phyloP scores from a whole-genome alignment of 225 moss, liverwort and hornwort genomes.

The Physcomitrellopsis africana region DNA sequence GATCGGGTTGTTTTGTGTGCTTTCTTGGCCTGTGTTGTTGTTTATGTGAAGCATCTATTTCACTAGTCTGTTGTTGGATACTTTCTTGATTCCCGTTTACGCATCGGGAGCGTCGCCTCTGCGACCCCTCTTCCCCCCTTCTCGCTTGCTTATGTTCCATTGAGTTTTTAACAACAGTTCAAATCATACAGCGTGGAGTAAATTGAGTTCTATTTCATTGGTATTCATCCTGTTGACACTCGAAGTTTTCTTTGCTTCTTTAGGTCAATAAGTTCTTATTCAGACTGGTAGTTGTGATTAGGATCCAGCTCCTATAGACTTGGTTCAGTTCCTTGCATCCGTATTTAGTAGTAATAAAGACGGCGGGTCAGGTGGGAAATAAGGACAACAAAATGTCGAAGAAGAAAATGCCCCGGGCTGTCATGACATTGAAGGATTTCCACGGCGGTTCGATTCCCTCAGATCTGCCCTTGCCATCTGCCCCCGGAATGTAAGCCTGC shows the following conservation, averaged over 20 bases:
- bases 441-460: conserved; percentile 98
- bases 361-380: conserved; percentile 42
- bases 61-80: conserved; percentile 1
- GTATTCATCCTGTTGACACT: neutral
- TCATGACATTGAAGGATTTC: conserved; percentile 98
- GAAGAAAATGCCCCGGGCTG: conserved; percentile 91
- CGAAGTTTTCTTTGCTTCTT: conserved; percentile 1
- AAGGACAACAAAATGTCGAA: conserved; percentile 78
- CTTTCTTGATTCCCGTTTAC: conserved; percentile 29
- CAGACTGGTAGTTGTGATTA: conserved; percentile 21
- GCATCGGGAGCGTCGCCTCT: neutral
- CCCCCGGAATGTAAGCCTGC: conserved; percentile 91
- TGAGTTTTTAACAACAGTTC: conserved; percentile 20
- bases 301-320: neutral
- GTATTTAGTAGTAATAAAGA: conserved; percentile 15
- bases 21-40: conserved; percentile 30
- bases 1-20: conserved; percentile 7
- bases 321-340: neutral
- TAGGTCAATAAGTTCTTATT: conserved; percentile 18
- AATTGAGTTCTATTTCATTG: neutral
- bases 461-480: conserved; percentile 94
- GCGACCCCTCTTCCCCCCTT: neutral
- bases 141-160: neutral
- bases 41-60: conserved; percentile 7
- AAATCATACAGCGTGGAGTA: neutral